These are phyloP conservation scores for Hevea brasiliensis DNA, from an alignment of 345 rosid genomes.

Conservation along the genomic window DNA sequence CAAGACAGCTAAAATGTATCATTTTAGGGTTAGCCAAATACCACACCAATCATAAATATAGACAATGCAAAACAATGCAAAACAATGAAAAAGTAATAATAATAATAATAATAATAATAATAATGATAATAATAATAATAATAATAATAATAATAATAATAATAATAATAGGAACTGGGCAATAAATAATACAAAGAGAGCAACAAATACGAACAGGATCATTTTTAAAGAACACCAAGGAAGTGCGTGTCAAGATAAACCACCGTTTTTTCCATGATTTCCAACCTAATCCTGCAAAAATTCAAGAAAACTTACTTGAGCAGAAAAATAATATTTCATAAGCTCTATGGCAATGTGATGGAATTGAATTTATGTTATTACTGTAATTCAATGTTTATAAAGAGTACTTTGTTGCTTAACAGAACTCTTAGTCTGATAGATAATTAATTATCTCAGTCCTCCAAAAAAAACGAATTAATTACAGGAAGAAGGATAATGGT, in stretches of 20 bases:
- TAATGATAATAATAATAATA: background rate
- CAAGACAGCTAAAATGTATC: background rate
- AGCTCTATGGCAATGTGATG: background rate
- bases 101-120: background rate
- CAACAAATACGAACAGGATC: slow-evolving; percentile 76
- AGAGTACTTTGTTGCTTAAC: background rate
- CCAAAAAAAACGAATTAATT: background rate
- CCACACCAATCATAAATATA: background rate
- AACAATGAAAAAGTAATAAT: slow-evolving; percentile 1
- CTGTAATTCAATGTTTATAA: background rate
- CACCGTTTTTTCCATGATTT: slow-evolving; percentile 99
- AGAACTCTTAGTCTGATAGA: background rate
- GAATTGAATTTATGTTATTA: no score
- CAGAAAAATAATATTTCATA: background rate
- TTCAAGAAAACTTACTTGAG: slow-evolving; percentile 7
- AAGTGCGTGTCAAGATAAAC: slow-evolving; percentile 95
- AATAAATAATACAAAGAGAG: background rate
- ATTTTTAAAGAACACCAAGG: slow-evolving; percentile 96
- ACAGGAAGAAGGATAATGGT: background rate
- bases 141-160: no score
- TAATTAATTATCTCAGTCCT: background rate
- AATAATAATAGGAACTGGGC: background rate
- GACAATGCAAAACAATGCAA: slow-evolving; percentile 5
- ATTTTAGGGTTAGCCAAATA: background rate
- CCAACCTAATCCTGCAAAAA: slow-evolving; percentile 91